Evolutionary conservation across 768 basidiomycete genomes (phyloP), one percentile per base, ranked within the genome.

Genomic region (Amylocystis lapponica): DNA sequence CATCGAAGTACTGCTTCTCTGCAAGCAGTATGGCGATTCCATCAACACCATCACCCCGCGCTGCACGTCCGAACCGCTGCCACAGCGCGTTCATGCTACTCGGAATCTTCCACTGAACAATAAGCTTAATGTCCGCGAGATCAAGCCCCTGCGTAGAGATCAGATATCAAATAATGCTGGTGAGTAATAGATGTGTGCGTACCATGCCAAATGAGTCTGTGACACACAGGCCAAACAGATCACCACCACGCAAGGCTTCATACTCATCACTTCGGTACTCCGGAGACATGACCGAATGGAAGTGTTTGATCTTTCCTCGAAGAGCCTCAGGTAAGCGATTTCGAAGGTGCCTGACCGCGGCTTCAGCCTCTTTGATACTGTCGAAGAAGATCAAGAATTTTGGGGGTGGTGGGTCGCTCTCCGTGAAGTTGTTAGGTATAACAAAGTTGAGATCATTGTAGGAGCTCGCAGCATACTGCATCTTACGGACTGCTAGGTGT

Each of bases 61-160:
- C 66, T 4, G 47, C 66, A 16, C 56, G 56, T 3, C 67, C 66
- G 43, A 66, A 61, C 2, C 59, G 43, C 42, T 70, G 68, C 64
- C 60, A 63, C 6, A 68, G 43, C 0, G 60, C 51, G 3, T 50
- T 48, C 11, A 66, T 30, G 23, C 43, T 43, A 39, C 57, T 56
- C 5, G 55, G 54, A 0, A 50, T 59, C 21, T 42, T 42, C 51
- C 53, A 70, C 43, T 69, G 68, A 5, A 70, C 56, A 16, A 69
- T 58, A 21, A 68, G 37, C 8, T 46, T 23, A 3, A 71, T 61
- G 42, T 61, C 57, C 2, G 62, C 46, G 2, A 69, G 12, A 33
- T 71, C 62, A 29, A 70, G 51, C 5, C 67, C 66, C 69, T 69
- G 39, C 25, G n/a, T n/a, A n/a, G n/a, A n/a, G n/a, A n/a, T n/a